Conservation (phyloP, 805 yeast species). For the Wickerhamiella siamensis region DNA sequence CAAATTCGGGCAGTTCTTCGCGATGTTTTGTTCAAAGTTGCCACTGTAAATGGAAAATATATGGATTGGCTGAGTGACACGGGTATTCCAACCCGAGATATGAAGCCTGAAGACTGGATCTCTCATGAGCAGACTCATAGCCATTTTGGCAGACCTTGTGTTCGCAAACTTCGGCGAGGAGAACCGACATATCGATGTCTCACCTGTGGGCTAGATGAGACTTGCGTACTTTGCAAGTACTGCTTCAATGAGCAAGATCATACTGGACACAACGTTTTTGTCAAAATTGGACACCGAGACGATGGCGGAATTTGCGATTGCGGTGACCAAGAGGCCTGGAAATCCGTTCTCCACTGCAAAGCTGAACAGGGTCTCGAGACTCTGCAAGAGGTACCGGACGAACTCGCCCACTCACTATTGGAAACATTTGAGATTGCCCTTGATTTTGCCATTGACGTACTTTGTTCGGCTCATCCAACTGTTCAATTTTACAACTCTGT, state of each 20-base stretch:
- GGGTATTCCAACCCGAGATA: background rate
- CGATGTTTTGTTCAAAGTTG: constrained; percentile 30
- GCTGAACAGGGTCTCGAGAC: constrained; percentile 21
- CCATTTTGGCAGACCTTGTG: constrained; percentile 61
- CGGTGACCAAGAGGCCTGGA: constrained; percentile 83
- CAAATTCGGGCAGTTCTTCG: constrained; percentile 23
- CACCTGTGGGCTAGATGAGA: constrained; percentile 67
- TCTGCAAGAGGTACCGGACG: constrained; percentile 29
- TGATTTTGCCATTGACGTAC: constrained; percentile 24
- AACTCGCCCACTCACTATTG: constrained; percentile 38
- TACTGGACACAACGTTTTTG: constrained; percentile 54
- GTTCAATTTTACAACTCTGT: constrained; percentile 18
- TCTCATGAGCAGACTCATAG: constrained; percentile 16
- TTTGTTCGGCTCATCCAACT: constrained; percentile 16
- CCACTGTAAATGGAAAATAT: constrained; percentile 31
- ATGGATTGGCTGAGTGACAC: constrained; percentile 12
- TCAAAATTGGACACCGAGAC: constrained; percentile 42
- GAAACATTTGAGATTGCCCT: constrained; percentile 17
- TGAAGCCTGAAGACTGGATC: constrained; percentile 16
- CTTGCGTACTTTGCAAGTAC: constrained; percentile 66
- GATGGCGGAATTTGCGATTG: constrained; percentile 79
- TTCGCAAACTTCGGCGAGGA: constrained; percentile 55
- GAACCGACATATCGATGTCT: constrained; percentile 68
- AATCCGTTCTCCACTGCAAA: constrained; percentile 36
- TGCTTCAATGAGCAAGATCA: constrained; percentile 65